Base-by-base conservation (phyloP, 192 early-diverging fungal genomes). In the Helicostylum pulchrum region DNA sequence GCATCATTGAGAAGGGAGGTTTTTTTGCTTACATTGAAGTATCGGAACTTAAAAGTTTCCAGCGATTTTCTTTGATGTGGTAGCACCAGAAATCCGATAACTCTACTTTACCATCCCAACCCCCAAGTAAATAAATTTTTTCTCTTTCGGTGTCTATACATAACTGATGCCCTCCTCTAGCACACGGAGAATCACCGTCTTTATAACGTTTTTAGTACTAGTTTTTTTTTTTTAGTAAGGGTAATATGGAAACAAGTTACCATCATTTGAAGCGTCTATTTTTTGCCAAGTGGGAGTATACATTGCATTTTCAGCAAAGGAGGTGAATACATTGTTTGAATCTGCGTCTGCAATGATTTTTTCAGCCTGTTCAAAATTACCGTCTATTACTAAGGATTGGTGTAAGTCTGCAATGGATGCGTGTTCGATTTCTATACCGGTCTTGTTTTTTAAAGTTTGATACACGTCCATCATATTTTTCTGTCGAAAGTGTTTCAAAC, bases 121-220 rank as follows among this genome's bases (percentile, higher is more conserved):
- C 96, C 15, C 95, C 96, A 76, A 93, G 90, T 39, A 99, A 73
- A 65, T 96, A 99, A 9, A 94, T 85, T 8, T 81, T 67, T 34
- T 87, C 71, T 53, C 79, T 61, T 19, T 89, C 88, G 17, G 79
- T 75, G 64, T 99, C 95, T 19, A 97, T 85, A 63, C 89, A 93
- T 94, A 97, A 94, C 73, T 97, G 96, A 75, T 99, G 96, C 2
- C 95, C 96, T 42, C 95, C 95, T 51, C 96, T 80, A 34, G 87
- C 83, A 23, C 83, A 68, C 10, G 90, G 90, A 46, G 76, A 58
- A 5, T 76, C 58, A 0, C 74, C 78, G 32, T 78, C 79, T 62
- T 26, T 26, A 9, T 39, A 9, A n/a, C n/a, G n/a, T n/a, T n/a
- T n/a, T n/a, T n/a, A n/a, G n/a, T n/a, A n/a, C n/a, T 36, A 36